Percentiles rank a stretch among this genome's conserved stretches.
Evolutionary conservation across 805 yeast species (phyloP).

Genomic region (Nakazawaea wickerhamii): DNA sequence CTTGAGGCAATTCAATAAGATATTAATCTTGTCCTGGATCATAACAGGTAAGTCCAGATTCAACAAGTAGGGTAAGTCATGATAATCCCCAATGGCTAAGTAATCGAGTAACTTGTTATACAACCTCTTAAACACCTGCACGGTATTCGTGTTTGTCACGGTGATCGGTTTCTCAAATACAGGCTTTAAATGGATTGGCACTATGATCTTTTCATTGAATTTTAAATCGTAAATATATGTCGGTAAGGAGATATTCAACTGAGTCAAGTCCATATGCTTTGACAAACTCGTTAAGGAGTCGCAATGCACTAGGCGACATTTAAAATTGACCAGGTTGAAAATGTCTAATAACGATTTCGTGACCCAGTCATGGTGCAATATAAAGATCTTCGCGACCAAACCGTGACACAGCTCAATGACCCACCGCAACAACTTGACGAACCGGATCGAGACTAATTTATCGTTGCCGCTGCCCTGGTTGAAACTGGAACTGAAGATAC

Average conservation of each 20-base stretch:
- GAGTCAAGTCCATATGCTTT: constrained; percentile 64
- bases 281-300: constrained; percentile 32
- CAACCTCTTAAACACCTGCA: constrained; percentile 26
- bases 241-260: constrained; percentile 66
- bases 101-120: constrained; percentile 29
- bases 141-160: constrained; percentile 18
- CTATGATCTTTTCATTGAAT: constrained; percentile 41
- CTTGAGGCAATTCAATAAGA: constrained; percentile 39
- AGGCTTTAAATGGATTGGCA: constrained; percentile 37
- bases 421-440: constrained; percentile 41
- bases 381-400: constrained; percentile 55
- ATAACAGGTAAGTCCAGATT: background rate
- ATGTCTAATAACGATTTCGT: constrained; percentile 72
- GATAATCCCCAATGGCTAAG: constrained; percentile 13
- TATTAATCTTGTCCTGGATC: constrained; percentile 30
- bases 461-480: constrained; percentile 32
- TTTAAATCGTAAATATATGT: constrained; percentile 66
- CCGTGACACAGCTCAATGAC: constrained; percentile 53
- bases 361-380: constrained; percentile 91
- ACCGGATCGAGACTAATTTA: constrained; percentile 22
- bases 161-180: constrained; percentile 28
- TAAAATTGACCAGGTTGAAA: constrained; percentile 46
- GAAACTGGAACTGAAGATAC: constrained; percentile 52
- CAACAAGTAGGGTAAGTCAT: constrained; percentile 2
- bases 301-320: constrained; percentile 24